Evolutionary conservation across 768 basidiomycete species (phyloP).

Genomic region (Coprinopsis cinerea): DNA sequence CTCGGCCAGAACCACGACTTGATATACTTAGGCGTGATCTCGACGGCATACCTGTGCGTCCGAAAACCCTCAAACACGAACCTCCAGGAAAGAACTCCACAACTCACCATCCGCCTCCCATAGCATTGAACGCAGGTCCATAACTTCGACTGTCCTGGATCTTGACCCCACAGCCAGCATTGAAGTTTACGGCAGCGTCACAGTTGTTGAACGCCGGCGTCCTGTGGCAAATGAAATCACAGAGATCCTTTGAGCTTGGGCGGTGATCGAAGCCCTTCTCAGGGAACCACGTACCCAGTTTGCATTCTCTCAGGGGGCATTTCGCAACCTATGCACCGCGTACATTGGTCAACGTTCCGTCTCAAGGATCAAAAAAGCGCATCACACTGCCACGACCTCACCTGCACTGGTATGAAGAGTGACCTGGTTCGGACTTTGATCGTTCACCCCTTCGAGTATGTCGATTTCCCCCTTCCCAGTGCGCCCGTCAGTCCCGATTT

Average conservation of each 20-base stretch:
- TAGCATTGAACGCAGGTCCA: constrained; percentile 8
- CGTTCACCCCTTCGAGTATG: constrained; percentile 55
- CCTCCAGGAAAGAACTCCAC: background rate
- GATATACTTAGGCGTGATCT: constrained; percentile 3
- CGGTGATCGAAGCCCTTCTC: background rate
- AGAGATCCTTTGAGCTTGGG: background rate
- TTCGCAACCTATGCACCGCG: constrained; percentile 41
- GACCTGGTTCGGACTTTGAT: constrained; percentile 42
- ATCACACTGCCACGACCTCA: constrained; percentile 15
- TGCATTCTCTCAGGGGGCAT: constrained; percentile 41
- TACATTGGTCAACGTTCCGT: background rate
- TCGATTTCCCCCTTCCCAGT: constrained; percentile 44
- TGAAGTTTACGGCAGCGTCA: constrained; percentile 39
- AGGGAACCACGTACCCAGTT: constrained; percentile 36
- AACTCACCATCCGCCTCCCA: constrained; percentile 17
- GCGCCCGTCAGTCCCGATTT: constrained; percentile 10
- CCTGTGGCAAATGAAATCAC: constrained; percentile 18
- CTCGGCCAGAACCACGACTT: constrained; percentile 13
- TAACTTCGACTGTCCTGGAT: constrained; percentile 10
- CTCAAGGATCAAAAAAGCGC: background rate
- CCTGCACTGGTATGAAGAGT: constrained; percentile 51
- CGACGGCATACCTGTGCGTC: constrained; percentile 7
- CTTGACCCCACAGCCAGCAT: constrained; percentile 53
- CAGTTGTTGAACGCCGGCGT: constrained; percentile 40
- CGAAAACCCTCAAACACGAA: too few relatives aligned